These are phyloP conservation scores for Lentinula boryana DNA, from an alignment of 768 basidiomycete genomes.

Conservation along the genomic window DNA sequence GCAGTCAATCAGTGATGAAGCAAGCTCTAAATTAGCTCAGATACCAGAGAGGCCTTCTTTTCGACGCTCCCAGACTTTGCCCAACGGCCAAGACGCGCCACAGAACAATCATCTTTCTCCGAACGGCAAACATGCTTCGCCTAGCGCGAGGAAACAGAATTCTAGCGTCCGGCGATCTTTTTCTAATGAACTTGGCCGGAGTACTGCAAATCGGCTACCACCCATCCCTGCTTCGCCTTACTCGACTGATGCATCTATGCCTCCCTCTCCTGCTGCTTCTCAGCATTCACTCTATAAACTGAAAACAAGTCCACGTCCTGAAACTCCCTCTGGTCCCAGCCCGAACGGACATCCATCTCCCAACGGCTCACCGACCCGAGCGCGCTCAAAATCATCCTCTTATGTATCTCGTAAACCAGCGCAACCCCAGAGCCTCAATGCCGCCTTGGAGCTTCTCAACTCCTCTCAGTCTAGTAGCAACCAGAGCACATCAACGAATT, in stretches of 20 bases:
- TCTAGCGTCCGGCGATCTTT: conserved; percentile 21
- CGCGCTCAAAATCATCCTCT: conserved; percentile 47
- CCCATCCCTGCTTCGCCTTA: conserved; percentile 70
- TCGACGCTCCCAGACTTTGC: conserved; percentile 31
- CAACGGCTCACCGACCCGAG: conserved; percentile 36
- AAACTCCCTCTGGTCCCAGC: conserved; percentile 11
- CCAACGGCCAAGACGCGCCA: conserved; percentile 24
- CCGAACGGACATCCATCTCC: conserved; percentile 15
- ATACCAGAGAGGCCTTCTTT: conserved; percentile 23
- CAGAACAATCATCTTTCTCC: neutral
- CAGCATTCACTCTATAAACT: conserved; percentile 25
- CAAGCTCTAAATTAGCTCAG: conserved; percentile 6
- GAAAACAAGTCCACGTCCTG: conserved; percentile 8
- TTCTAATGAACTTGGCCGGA: conserved; percentile 19
- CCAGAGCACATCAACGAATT: neutral
- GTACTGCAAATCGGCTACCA: conserved; percentile 34
- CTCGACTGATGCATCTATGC: conserved; percentile 52
- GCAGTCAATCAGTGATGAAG: conserved; percentile 23
- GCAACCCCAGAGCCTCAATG: conserved; percentile 65
- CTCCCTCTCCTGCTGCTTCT: conserved; percentile 47
- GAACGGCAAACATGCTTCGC: conserved; percentile 2
- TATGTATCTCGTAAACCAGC: conserved; percentile 49
- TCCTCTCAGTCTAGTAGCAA: conserved; percentile 28
- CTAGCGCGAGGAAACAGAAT: conserved; percentile 18
- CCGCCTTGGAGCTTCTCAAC: conserved; percentile 62